Evolutionary conservation across 768 basidiomycete genomes (phyloP).

Genomic region (Lepiota brunneoincarnata): DNA sequence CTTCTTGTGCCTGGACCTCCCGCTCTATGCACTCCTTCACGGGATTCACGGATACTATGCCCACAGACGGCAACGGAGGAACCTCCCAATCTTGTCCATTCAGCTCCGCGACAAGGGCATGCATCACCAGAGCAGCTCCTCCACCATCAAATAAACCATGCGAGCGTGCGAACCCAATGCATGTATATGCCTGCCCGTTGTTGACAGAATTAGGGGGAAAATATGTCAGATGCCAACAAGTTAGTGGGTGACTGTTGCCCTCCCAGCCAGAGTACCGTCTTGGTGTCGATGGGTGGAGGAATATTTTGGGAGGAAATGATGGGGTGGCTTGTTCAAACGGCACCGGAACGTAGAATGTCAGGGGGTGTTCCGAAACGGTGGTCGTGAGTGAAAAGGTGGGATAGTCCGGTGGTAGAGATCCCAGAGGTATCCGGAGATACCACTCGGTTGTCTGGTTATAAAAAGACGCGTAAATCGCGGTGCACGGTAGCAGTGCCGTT

Average conservation of each 20-base stretch:
- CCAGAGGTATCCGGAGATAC: constrained; percentile 35
- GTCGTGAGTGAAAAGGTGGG: constrained; percentile 34
- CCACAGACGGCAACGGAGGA: constrained; percentile 30
- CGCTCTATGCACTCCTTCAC: constrained; percentile 27
- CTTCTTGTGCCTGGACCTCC: constrained; percentile 11
- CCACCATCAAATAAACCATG: constrained; percentile 42
- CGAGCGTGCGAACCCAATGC: constrained; percentile 39
- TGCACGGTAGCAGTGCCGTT: background rate
- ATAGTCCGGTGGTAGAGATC: constrained; percentile 30
- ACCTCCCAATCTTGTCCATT: constrained; percentile 32
- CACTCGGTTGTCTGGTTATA: constrained; percentile 27
- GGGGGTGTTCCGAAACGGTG: constrained; percentile 27
- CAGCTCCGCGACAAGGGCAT: constrained; percentile 38
- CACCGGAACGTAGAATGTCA: constrained; percentile 32
- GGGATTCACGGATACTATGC: constrained; percentile 28
- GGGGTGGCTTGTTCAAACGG: constrained; percentile 30
- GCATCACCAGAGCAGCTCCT: constrained; percentile 33
- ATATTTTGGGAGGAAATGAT: constrained; percentile 34
- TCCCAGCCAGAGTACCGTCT: constrained; percentile 35
- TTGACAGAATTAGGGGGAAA: constrained; percentile 29
- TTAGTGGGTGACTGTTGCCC: constrained; percentile 30
- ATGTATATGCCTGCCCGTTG: constrained; percentile 28
- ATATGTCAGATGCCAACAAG: constrained; percentile 42
- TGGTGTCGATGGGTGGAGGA: constrained; percentile 37
- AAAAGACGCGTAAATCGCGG: background rate